A percentile compares a stretch with the other conserved stretches of the same genome.
phyloP scores from a whole-genome alignment of 805 yeast species.

The Wickerhamiella qilinensis region DNA sequence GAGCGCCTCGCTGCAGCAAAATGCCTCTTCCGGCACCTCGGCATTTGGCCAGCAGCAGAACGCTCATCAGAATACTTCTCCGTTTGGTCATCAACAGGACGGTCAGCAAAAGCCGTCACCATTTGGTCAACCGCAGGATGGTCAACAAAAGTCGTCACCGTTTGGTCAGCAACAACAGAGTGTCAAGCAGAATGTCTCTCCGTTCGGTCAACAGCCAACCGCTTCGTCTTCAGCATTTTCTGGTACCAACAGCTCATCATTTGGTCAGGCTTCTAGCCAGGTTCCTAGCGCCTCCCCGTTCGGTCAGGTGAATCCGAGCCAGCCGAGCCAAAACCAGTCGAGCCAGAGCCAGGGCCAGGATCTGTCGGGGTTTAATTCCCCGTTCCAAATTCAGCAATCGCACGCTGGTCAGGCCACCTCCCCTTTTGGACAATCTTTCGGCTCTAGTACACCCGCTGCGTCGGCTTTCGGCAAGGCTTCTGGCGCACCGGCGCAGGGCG shows the following conservation, averaged over 20 bases:
- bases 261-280: neutral
- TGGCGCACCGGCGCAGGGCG: constrained; percentile 1
- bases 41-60: constrained; percentile 8
- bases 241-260: constrained; percentile 1
- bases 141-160: constrained; percentile 6
- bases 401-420: neutral
- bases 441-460: constrained; percentile 2
- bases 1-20: neutral
- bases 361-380: neutral
- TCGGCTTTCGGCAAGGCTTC: constrained; percentile 4
- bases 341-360: constrained; percentile 3
- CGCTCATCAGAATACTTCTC: constrained; percentile 3
- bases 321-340: no score
- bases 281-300: constrained; percentile 10
- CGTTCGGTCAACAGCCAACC: constrained; percentile 8
- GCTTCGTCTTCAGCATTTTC: no score
- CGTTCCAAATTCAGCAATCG: no score
- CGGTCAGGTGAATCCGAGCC: no score
- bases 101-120: constrained; percentile 5
- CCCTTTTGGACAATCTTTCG: constrained; percentile 3
- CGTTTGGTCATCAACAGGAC: constrained; percentile 15
- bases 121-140: constrained; percentile 4
- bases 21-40: constrained; percentile 4
- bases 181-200: constrained; percentile 3
- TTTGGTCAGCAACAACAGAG: constrained; percentile 13